Conservation (phyloP, 1,139 yeast genomes). For the Candida sojae region DNA sequence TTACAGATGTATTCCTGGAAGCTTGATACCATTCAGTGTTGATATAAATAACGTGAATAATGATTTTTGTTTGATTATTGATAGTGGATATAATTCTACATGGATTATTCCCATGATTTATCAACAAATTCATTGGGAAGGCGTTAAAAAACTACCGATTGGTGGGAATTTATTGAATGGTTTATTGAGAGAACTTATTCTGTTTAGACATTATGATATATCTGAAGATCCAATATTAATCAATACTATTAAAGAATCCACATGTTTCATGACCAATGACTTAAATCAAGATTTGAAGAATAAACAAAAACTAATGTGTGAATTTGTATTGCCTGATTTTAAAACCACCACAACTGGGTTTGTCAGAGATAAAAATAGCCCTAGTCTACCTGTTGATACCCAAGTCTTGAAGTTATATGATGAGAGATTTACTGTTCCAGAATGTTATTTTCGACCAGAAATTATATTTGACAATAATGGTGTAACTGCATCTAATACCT, state of each 20-base stretch:
- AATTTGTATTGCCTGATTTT: conserved; percentile 85
- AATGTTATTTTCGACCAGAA: conserved; percentile 83
- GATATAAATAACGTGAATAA: conserved; percentile 21
- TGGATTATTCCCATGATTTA: conserved; percentile 84
- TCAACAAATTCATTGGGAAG: conserved; percentile 78
- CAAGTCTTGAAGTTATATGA: conserved; percentile 73
- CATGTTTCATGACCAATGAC: conserved; percentile 64
- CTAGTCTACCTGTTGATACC: conserved; percentile 35
- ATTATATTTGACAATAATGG: conserved; percentile 47
- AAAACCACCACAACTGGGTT: conserved; percentile 75
- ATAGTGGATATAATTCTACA: conserved; percentile 85
- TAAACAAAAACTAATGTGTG: conserved; percentile 38
- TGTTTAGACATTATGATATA: conserved; percentile 91
- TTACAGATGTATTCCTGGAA: conserved; percentile 61
- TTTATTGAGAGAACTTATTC: conserved; percentile 75
- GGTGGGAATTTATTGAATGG: conserved; percentile 90
- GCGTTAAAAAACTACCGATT: conserved; percentile 71
- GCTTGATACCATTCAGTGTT: conserved; percentile 70
- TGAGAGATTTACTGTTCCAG: conserved; percentile 88
- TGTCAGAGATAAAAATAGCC: conserved; percentile 28
- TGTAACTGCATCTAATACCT: conserved; percentile 25
- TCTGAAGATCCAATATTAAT: conserved; percentile 87
- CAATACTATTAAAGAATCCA: conserved; percentile 80
- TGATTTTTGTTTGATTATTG: conserved; percentile 80
- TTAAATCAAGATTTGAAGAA: conserved; percentile 58